Base-by-base conservation (phyloP, 2,329 filamentous ascomycete species). In the Didymella segeticola region DNA sequence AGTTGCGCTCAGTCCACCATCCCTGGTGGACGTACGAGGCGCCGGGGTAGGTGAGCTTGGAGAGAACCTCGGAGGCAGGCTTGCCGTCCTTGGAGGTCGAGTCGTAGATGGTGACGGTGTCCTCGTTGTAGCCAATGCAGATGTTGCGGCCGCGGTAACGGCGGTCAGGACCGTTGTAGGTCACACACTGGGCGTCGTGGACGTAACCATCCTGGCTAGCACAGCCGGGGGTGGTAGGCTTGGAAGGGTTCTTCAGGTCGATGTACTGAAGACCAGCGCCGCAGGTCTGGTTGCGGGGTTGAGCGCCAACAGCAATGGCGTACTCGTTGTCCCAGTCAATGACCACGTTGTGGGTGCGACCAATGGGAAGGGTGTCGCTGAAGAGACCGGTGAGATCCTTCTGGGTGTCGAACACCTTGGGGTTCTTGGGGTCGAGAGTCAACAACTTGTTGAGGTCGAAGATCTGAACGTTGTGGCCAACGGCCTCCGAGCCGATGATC, bases 141-240 rank as follows among this genome's bases (percentile, higher is more conserved):
- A 85, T 82, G 43, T 84, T 80, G 8, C 74, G 74, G 11, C 78
- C 80, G 3, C 70, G 65, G 68, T 81, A 84, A 27, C 74, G 67
- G 27, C 68, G 68, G 58, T 83, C 77, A 0, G 82, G 82, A 0
- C 82, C 82, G 8, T 75, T 77, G 72, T 83, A 83, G 33, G 79
- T 78, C 8, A 86, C 72, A 66, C 83, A 86, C 69, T 86, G 83
- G 2, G 83, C 83, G 61, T 86, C 83, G 66, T 86, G 83, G 5
- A 85, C 82, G 65, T 86, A 86, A 47, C 83, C 83, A 65, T 85
- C 83, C 30, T 78, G 67, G 33, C 76, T 72, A 8, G 80, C 79
- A 62, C 66, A 86, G 15, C 83, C 83, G 9, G 81, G 80, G 3
- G 77, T 78, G 15, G 73, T 78, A 7, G 83, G 80, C 62, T 83